Evolutionary conservation across 2,329 filamentous ascomycete genomes (phyloP).

Genomic region (Dothideomycetidae sp.): DNA sequence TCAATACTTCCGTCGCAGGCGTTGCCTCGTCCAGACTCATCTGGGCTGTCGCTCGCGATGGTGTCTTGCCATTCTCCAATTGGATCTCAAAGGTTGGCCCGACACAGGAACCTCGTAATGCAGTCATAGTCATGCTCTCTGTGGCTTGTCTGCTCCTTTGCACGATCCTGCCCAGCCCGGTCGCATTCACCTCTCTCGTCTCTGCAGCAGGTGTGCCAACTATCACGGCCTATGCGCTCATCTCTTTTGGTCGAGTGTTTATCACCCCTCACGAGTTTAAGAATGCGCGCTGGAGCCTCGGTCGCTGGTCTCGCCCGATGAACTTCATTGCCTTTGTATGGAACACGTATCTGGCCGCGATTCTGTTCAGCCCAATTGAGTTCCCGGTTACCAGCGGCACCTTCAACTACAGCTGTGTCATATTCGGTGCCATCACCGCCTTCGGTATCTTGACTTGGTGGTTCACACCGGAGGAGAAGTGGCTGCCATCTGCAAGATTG

Average conservation of each 20-base stretch:
- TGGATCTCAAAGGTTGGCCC: slow-evolving; percentile 42
- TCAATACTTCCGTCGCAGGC: slow-evolving; percentile 47
- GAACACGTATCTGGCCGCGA: slow-evolving; percentile 25
- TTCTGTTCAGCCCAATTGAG: slow-evolving; percentile 26
- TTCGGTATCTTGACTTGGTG: slow-evolving; percentile 24
- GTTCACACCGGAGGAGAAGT: slow-evolving; percentile 24
- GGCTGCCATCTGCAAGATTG: slow-evolving; percentile 22
- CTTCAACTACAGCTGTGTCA: slow-evolving; percentile 27
- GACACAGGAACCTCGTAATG: slow-evolving; percentile 44
- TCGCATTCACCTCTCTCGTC: slow-evolving; percentile 27
- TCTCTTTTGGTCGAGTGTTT: slow-evolving; percentile 28
- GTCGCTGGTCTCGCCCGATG: slow-evolving; percentile 23
- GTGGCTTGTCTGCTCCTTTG: slow-evolving; percentile 42
- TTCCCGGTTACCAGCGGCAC: slow-evolving; percentile 23
- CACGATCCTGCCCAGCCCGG: slow-evolving; percentile 42
- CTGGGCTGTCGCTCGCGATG: slow-evolving; percentile 48
- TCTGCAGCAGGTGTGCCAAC: slow-evolving; percentile 27
- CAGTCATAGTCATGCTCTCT: slow-evolving; percentile 43
- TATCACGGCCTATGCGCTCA: slow-evolving; percentile 30
- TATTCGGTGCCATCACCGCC: slow-evolving; percentile 27
- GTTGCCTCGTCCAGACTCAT: slow-evolving; percentile 47
- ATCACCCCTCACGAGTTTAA: slow-evolving; percentile 25
- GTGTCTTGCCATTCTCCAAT: slow-evolving; percentile 43
- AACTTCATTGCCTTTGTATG: slow-evolving; percentile 25
- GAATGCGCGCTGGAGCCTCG: slow-evolving; percentile 24